A percentile compares a stretch with the other conserved stretches of the same genome.
Evolutionary conservation across 371 early-diverging fungal genomes (phyloP).

Genomic region (Rhizopus sp.): DNA sequence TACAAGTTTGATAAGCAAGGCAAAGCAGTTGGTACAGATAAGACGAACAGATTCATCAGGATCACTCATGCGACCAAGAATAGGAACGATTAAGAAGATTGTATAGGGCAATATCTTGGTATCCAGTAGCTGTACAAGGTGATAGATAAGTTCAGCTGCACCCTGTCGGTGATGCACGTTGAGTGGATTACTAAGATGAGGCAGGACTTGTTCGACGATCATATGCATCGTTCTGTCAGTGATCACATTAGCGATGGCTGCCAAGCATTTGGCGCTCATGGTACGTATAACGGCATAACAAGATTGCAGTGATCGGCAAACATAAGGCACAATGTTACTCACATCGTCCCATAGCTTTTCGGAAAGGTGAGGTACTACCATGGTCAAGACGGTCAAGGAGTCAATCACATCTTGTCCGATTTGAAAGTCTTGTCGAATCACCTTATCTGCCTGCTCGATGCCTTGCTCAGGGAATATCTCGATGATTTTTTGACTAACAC

Average conservation of each 20-base stretch:
- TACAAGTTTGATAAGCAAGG: constrained; percentile 89
- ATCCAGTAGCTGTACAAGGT: constrained; percentile 70
- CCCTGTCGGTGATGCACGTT: constrained; percentile 83
- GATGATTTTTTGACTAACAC: constrained; percentile 56
- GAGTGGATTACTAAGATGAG: constrained; percentile 75
- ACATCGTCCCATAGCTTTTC: constrained; percentile 45
- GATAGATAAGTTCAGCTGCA: constrained; percentile 75
- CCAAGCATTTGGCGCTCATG: constrained; percentile 79
- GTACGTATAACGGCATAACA: constrained; percentile 78
- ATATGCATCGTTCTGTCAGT: constrained; percentile 76
- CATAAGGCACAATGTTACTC: constrained; percentile 61
- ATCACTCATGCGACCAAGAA: constrained; percentile 98
- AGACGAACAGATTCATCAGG: constrained; percentile 86
- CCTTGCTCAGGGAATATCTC: constrained; percentile 30
- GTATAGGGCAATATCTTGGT: constrained; percentile 89
- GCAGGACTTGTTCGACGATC: constrained; percentile 78
- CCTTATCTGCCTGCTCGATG: constrained; percentile 33
- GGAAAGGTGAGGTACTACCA: constrained; percentile 71
- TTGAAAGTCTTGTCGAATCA: constrained; percentile 24
- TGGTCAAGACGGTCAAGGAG: constrained; percentile 71
- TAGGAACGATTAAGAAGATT: constrained; percentile 93
- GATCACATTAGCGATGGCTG: constrained; percentile 69
- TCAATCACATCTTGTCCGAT: constrained; percentile 79
- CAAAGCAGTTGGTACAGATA: constrained; percentile 91
- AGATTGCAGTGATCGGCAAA: constrained; percentile 68